Base-by-base conservation (phyloP, 805 yeast genomes). In the Myxozyma geophila region DNA sequence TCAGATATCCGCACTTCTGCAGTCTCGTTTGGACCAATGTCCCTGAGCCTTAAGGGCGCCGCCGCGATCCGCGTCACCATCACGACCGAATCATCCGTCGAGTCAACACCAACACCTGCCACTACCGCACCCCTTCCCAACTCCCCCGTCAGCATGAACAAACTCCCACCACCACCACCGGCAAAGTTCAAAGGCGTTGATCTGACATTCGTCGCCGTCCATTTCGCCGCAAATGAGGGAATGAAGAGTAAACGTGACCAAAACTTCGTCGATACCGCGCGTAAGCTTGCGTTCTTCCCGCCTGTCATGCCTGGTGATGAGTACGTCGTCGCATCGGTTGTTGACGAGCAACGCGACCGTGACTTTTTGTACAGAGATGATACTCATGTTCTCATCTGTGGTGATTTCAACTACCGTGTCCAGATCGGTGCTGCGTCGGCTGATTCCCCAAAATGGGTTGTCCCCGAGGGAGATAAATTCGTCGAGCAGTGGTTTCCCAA, bases 201-300 rank as follows among this genome's bases (percentile, higher is more conserved):
- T 49, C 77, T 85, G 63, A 87, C 95, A 0, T 85, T 91, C 76
- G 86, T 87, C 2, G 77, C 81, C 46, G 83, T 87, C 2, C 98
- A 92, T 77, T 75, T 92, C 55, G 82, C 86, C 39, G 98, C 98
- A 0, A 83, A 84, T 69, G 96, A 90, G 73, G 96, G 96, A 2
- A 74, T 82, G 67, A 77, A 79, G 46, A 69, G 72, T 13, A 72
- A 77, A 60, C 78, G 98, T 50, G 85, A 88, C 69, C 65, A 71
- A 2, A 86, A 89, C 71, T 78, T 84, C 41, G 68, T 75, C 40
- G 74, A 77, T 2, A 75, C 90, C 2, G 79, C 85, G 70, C 78
- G 83, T 39, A 80, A 83, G 3, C 72, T 89, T 53, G 84, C 81
- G 60, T 86, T 88, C 71, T 82, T 81, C 12, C 87, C 57, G 17